Percentiles rank a stretch among this genome's conserved stretches.
These are phyloP conservation scores for Centaurea solstitialis DNA, from an alignment of 129 eudicot species.

Conservation along the genomic window DNA sequence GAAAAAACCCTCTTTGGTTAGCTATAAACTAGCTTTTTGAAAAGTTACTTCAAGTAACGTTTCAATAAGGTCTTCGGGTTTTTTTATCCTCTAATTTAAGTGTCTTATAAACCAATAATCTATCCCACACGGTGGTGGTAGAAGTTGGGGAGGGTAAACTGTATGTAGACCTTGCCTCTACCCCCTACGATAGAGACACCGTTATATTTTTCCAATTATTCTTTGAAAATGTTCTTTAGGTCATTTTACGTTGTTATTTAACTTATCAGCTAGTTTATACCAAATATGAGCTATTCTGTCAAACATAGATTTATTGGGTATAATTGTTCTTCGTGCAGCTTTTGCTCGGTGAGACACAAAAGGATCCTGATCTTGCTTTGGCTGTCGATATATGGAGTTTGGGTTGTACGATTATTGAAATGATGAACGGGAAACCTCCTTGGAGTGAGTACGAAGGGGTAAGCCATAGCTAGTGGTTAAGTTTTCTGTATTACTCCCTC, in stretches of 20 bases:
- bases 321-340: conserved; percentile 50
- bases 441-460: conserved; percentile 95
- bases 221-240: neutral
- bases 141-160: neutral
- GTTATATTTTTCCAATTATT: neutral
- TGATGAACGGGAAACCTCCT: conserved; percentile 94
- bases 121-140: neutral
- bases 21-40: neutral
- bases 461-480: conserved; percentile 18
- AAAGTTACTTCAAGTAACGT: neutral
- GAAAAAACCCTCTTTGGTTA: neutral
- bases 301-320: neutral
- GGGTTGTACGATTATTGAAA: conserved; percentile 94
- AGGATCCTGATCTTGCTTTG: conserved; percentile 68
- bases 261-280: neutral
- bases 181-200: neutral
- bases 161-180: neutral
- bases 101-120: neutral
- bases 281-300: no score
- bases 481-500: neutral
- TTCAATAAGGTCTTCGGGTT: neutral
- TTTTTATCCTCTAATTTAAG: neutral
- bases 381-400: conserved; percentile 97
- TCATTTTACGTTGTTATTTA: neutral
- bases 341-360: conserved; percentile 53